phyloP scores from a whole-genome alignment of 2,329 filamentous ascomycete genomes.

The Nemania diffusa region DNA sequence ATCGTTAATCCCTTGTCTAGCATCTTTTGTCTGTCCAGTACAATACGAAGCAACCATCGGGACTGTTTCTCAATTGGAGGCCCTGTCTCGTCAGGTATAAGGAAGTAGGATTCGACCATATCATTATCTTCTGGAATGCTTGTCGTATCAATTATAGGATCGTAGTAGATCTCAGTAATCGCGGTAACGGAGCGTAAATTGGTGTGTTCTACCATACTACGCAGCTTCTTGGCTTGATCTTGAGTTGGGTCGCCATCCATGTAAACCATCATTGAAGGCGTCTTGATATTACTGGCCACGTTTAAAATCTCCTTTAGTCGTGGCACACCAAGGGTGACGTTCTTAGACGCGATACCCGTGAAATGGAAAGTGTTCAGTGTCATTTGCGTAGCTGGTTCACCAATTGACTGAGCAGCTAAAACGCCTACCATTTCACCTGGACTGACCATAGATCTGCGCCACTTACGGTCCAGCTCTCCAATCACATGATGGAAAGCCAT shows the following conservation, averaged over 20 bases:
- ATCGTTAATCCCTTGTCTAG: slow-evolving; percentile 94
- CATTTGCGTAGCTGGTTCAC: slow-evolving; percentile 99
- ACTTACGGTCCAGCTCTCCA: slow-evolving; percentile 89
- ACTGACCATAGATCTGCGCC: slow-evolving; percentile 84
- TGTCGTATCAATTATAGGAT: slow-evolving; percentile 87
- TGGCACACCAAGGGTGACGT: slow-evolving; percentile 98
- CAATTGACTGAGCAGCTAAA: slow-evolving; percentile 95
- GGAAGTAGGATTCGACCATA: slow-evolving; percentile 96
- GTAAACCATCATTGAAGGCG: slow-evolving; percentile 94
- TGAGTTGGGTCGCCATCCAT: slow-evolving; percentile 75
- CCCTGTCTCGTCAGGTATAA: slow-evolving; percentile 82
- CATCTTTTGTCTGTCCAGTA: slow-evolving; percentile 91
- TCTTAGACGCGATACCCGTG: slow-evolving; percentile 99
- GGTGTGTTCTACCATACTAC: slow-evolving; percentile 93
- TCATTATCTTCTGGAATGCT: slow-evolving; percentile 88
- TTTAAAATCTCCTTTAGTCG: slow-evolving; percentile 99
- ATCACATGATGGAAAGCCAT: slow-evolving; percentile 92
- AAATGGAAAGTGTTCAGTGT: slow-evolving; percentile 99
- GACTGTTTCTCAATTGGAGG: slow-evolving; percentile 78
- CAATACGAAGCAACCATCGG: slow-evolving; percentile 93
- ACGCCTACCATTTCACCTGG: slow-evolving; percentile 99
- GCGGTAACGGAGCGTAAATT: slow-evolving; percentile 91
- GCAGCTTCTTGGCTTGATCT: slow-evolving; percentile 84
- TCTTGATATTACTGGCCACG: slow-evolving; percentile 97
- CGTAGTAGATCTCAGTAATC: slow-evolving; percentile 96